These are phyloP conservation scores for Jamesozyma rosinii DNA, from an alignment of 805 yeast species.

Conservation along the genomic window DNA sequence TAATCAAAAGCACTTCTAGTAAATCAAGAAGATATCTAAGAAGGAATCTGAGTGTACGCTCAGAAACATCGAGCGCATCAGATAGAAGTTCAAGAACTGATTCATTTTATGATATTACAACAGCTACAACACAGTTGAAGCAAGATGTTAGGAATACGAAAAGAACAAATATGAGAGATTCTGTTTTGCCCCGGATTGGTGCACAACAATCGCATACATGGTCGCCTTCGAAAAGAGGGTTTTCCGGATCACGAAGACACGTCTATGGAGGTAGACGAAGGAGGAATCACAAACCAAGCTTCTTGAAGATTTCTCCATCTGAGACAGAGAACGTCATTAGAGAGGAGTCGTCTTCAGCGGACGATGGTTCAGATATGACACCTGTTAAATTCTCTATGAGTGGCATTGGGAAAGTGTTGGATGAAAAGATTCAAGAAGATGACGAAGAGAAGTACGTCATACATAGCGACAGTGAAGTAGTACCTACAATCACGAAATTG, in stretches of 20 bases:
- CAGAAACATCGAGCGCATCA: constrained; percentile 33
- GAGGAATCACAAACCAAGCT: constrained; percentile 18
- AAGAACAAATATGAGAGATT: constrained; percentile 12
- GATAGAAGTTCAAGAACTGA: constrained; percentile 34
- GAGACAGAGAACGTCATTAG: constrained; percentile 25
- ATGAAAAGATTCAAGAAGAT: constrained; percentile 4
- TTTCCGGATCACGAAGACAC: constrained; percentile 9
- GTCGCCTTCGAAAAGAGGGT: constrained; percentile 9
- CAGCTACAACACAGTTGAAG: constrained; percentile 22
- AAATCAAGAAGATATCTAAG: constrained; percentile 17
- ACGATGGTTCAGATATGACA: constrained; percentile 3
- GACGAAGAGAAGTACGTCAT: not conserved
- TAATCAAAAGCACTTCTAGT: not conserved
- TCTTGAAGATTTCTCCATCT: constrained; percentile 11
- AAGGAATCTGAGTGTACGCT: constrained; percentile 31
- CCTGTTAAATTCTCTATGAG: not conserved
- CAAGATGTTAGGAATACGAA: constrained; percentile 9
- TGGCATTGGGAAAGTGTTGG: constrained; percentile 1
- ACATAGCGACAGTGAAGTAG: constrained; percentile 11
- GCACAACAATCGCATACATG: constrained; percentile 6
- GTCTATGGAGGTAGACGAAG: constrained; percentile 11
- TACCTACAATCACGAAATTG: not conserved
- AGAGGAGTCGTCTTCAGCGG: constrained; percentile 22
- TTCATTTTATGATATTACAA: constrained; percentile 34
- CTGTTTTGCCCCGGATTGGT: constrained; percentile 20